Evolutionary conservation across 2,329 filamentous ascomycete species (phyloP).

Genomic region (Diaporthe humulicola): DNA sequence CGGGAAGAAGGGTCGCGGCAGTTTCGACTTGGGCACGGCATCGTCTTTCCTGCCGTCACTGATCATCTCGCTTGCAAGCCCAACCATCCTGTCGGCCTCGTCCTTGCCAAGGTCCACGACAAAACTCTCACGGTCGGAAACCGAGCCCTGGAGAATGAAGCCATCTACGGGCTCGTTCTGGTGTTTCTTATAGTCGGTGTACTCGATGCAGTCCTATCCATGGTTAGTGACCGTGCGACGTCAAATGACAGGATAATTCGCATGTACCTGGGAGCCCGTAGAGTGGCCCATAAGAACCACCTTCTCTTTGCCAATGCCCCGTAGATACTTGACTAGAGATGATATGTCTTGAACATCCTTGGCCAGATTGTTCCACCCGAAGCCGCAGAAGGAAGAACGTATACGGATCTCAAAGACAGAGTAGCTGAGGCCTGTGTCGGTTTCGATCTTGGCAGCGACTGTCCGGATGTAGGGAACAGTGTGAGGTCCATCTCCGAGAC

Average conservation of each 20-base stretch:
- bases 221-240: slow-evolving; percentile 24
- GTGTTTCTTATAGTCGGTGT: slow-evolving; percentile 59
- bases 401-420: slow-evolving; percentile 70
- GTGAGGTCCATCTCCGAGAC: slow-evolving; percentile 77
- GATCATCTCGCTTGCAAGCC: slow-evolving; percentile 67
- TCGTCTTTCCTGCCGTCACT: slow-evolving; percentile 66
- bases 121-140: slow-evolving; percentile 81
- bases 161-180: slow-evolving; percentile 73
- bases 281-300: slow-evolving; percentile 71
- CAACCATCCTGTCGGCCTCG: slow-evolving; percentile 58
- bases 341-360: slow-evolving; percentile 68
- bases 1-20: slow-evolving; percentile 56
- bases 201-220: slow-evolving; percentile 68
- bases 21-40: slow-evolving; percentile 62
- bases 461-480: slow-evolving; percentile 69
- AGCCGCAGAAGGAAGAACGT: slow-evolving; percentile 66
- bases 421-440: slow-evolving; percentile 55
- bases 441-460: slow-evolving; percentile 59
- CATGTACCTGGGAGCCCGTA: slow-evolving; percentile 67
- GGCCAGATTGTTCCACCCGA: slow-evolving; percentile 62
- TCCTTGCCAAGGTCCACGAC: slow-evolving; percentile 58
- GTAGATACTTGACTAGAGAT: slow-evolving; percentile 66
- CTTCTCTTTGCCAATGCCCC: slow-evolving; percentile 62
- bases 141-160: slow-evolving; percentile 83
- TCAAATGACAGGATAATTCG: background rate